Conservation (phyloP, 768 basidiomycete species). For the Lyophyllum shimeji region DNA sequence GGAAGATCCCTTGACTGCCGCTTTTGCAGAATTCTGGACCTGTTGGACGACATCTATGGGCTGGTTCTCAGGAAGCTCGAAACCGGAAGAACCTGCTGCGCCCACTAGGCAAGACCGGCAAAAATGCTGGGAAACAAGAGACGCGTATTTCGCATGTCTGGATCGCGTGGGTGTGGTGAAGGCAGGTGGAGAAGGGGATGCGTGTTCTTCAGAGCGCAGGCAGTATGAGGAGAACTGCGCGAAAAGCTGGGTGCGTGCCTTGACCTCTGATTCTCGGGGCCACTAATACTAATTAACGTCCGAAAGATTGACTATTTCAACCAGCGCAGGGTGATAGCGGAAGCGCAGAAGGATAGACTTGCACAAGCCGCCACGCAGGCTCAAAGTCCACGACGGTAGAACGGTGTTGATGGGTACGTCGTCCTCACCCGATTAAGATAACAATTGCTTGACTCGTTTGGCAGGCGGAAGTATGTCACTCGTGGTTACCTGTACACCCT, state of each 20-base stretch:
- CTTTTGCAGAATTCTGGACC: too few relatives aligned
- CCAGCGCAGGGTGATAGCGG: slow-evolving; percentile 80
- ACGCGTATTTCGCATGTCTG: slow-evolving; percentile 84
- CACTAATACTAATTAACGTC: slow-evolving; percentile 3
- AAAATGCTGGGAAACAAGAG: slow-evolving; percentile 83
- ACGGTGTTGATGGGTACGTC: slow-evolving; percentile 4
- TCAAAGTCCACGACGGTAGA: slow-evolving; percentile 30
- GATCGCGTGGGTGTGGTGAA: slow-evolving; percentile 67
- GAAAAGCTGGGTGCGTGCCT: slow-evolving; percentile 78
- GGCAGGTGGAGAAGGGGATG: slow-evolving; percentile 64
- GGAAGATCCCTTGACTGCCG: too few relatives aligned
- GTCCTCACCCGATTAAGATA: neutral
- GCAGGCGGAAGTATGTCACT: slow-evolving; percentile 1
- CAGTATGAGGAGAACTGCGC: slow-evolving; percentile 76
- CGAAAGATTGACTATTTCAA: slow-evolving; percentile 92
- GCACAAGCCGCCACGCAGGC: slow-evolving; percentile 41
- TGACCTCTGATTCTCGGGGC: neutral
- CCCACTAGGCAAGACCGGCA: slow-evolving; percentile 65
- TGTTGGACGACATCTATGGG: slow-evolving; percentile 29
- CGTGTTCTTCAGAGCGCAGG: slow-evolving; percentile 57
- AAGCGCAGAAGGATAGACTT: slow-evolving; percentile 73
- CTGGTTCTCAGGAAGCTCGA: slow-evolving; percentile 39
- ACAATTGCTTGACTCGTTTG: neutral
- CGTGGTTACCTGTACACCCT: neutral
- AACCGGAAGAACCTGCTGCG: slow-evolving; percentile 38